Evolutionary conservation across 2,329 filamentous ascomycete species (phyloP).

Genomic region (Rutstroemia sydowiana): DNA sequence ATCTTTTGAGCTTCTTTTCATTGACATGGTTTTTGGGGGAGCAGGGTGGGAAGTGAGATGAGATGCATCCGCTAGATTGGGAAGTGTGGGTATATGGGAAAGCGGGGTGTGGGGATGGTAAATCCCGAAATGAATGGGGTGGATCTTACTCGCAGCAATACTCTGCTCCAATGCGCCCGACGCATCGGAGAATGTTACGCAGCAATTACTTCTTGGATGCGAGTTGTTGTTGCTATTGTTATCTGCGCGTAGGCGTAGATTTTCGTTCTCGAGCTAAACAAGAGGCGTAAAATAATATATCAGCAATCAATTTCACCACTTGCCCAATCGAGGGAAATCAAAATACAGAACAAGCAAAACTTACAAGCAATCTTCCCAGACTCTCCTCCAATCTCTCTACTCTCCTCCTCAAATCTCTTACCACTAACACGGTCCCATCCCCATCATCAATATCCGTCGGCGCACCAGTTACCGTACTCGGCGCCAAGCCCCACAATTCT

Average conservation of each 20-base stretch:
- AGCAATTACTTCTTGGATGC: constrained; percentile 18
- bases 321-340: no score
- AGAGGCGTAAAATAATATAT: not conserved
- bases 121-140: not conserved
- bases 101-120: no score
- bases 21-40: no score
- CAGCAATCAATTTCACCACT: not conserved
- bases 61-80: no score
- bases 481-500: constrained; percentile 25
- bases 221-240: not conserved
- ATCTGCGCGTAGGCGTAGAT: not conserved
- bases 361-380: constrained; percentile 22
- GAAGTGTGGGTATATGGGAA: no score
- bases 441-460: constrained; percentile 7
- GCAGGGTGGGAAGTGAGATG: no score
- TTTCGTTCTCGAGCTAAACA: constrained; percentile 5
- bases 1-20: no score
- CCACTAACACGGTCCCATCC: constrained; percentile 13
- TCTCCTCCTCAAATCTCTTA: constrained; percentile 20
- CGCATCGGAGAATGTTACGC: constrained; percentile 22
- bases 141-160: not conserved
- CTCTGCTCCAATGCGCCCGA: constrained; percentile 18
- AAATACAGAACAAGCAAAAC: not conserved
- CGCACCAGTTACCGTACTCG: constrained; percentile 15
- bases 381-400: constrained; percentile 26